Conservation (phyloP, 2,329 filamentous ascomycete species). For the Talaromyces sp. region DNA sequence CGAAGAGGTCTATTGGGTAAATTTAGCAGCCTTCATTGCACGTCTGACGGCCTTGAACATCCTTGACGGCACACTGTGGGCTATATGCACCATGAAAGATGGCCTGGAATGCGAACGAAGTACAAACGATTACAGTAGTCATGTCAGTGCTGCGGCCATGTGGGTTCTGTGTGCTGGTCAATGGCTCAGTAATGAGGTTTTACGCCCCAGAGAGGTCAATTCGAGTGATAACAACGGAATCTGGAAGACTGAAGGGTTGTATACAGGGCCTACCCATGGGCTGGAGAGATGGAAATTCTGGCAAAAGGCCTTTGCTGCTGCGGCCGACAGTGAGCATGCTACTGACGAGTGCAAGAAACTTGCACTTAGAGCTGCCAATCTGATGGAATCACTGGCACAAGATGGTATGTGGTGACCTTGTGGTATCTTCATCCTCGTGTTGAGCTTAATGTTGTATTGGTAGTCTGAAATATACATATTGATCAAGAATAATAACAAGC, state of each 20-base stretch:
- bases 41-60: neutral
- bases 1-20: neutral
- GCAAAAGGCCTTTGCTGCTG: conserved; percentile 11
- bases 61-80: neutral
- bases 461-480: too few species aligned
- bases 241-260: neutral
- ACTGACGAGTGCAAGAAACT: neutral
- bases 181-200: conserved; percentile 6
- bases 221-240: neutral
- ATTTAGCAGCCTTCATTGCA: neutral
- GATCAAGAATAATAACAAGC: too few species aligned
- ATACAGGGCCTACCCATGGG: conserved; percentile 7
- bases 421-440: neutral
- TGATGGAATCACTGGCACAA: conserved; percentile 5
- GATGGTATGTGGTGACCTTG: neutral
- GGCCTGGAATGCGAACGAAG: neutral
- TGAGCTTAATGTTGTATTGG: too few species aligned
- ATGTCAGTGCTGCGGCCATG: conserved; percentile 5
- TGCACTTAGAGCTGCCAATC: neutral
- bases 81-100: neutral
- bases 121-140: neutral
- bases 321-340: neutral
- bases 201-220: neutral
- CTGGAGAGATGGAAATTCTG: conserved; percentile 8
- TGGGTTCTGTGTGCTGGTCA: conserved; percentile 12